phyloP scores from a whole-genome alignment of 2,329 filamentous ascomycete species.

The Neopestalotiopsis rosae region DNA sequence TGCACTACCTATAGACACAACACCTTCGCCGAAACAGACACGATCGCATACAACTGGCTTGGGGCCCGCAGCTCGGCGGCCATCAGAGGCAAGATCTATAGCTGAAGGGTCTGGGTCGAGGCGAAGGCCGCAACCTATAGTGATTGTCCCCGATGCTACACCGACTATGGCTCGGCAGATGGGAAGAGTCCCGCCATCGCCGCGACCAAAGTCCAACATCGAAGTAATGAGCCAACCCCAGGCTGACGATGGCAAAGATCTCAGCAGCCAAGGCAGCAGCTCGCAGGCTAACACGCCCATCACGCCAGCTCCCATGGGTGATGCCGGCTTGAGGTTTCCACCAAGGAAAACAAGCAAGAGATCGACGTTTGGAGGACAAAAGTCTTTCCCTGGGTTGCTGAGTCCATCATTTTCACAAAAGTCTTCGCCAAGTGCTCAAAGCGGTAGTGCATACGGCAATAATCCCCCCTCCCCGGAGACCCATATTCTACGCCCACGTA shows the following conservation, averaged over 20 bases:
- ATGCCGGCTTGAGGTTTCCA: not conserved
- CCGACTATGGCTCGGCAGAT: not conserved
- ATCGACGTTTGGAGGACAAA: not conserved
- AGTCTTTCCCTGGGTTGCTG: not conserved
- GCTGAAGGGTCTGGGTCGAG: not conserved
- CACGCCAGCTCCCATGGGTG: not conserved
- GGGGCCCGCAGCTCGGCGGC: not conserved
- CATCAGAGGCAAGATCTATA: not conserved
- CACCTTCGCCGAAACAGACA: not conserved
- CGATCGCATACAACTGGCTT: not conserved
- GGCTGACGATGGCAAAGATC: not conserved
- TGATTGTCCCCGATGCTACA: not conserved
- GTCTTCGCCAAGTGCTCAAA: not conserved
- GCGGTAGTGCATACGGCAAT: not conserved
- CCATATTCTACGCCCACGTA: slow-evolving; percentile 31
- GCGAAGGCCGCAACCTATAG: slow-evolving; percentile 4
- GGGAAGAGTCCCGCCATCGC: not conserved
- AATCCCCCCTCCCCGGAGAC: not conserved
- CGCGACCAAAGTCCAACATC: not conserved
- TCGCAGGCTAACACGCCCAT: not conserved
- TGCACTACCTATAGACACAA: not conserved
- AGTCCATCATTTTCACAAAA: not conserved
- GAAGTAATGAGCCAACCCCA: not conserved
- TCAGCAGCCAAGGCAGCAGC: not conserved
- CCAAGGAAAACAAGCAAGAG: not conserved